phyloP scores from a whole-genome alignment of 352 stramenopile species.

The Pythium diclinum region DNA sequence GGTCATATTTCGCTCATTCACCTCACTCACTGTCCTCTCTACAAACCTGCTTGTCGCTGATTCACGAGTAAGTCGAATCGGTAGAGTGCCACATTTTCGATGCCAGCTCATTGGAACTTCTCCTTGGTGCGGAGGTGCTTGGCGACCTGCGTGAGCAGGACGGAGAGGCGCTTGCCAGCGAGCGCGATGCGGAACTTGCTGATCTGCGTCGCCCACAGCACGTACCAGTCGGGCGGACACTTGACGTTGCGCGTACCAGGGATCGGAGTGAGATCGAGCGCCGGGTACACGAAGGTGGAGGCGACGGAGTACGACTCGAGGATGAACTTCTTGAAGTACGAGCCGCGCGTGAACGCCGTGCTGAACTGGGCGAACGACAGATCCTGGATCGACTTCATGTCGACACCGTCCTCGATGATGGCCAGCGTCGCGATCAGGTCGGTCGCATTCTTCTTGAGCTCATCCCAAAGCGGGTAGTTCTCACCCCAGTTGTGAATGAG shows the following conservation, averaged over 20 bases:
- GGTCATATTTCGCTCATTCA: slow-evolving; percentile 6
- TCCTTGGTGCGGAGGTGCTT: slow-evolving; percentile 19
- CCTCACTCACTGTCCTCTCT: not conserved
- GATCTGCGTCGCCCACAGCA: slow-evolving; percentile 20
- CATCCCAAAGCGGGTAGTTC: slow-evolving; percentile 10
- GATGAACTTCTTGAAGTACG: slow-evolving; percentile 24
- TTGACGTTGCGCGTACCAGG: slow-evolving; percentile 27
- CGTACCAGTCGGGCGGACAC: slow-evolving; percentile 44
- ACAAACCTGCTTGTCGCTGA: slow-evolving; percentile 1
- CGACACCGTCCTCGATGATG: slow-evolving; percentile 21
- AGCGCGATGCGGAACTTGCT: slow-evolving; percentile 26
- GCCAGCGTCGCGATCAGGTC: slow-evolving; percentile 31
- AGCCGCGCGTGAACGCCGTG: slow-evolving; percentile 21
- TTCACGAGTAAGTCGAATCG: not conserved
- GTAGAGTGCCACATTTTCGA: not conserved
- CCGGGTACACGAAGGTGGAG: slow-evolving; percentile 26
- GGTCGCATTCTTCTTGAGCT: slow-evolving; percentile 39
- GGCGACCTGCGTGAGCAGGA: slow-evolving; percentile 29
- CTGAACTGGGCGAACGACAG: slow-evolving; percentile 24
- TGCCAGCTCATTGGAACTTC: not conserved
- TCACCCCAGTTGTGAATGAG: slow-evolving; percentile 58
- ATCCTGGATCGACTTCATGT: slow-evolving; percentile 13
- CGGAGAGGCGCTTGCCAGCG: slow-evolving; percentile 29
- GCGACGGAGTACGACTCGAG: slow-evolving; percentile 31
- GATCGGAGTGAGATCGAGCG: slow-evolving; percentile 23